These are phyloP conservation scores for Phtheirospermum japonicum DNA, from an alignment of 257 asterid genomes.

Conservation along the genomic window DNA sequence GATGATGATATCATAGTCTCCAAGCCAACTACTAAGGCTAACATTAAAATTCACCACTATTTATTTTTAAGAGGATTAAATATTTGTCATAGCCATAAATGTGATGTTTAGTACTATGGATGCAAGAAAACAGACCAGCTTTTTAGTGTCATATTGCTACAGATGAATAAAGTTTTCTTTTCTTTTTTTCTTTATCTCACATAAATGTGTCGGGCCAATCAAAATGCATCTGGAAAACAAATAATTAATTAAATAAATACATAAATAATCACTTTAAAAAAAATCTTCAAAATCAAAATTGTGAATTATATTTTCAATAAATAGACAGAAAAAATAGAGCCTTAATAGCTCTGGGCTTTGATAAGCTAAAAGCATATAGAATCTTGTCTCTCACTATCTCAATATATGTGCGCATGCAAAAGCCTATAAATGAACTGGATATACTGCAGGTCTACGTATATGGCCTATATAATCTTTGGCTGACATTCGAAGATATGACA, in stretches of 20 bases:
- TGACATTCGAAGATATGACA: constrained; percentile 52
- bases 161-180: background rate
- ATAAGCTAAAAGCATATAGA: constrained; percentile 4
- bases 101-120: constrained; percentile 15
- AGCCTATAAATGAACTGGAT: constrained; percentile 41
- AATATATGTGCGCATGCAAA: constrained; percentile 34
- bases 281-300: constrained; percentile 5
- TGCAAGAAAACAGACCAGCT: constrained; percentile 3
- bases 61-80: constrained; percentile 7
- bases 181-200: background rate
- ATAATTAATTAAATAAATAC: no score
- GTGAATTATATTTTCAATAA: background rate
- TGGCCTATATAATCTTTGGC: constrained; percentile 44
- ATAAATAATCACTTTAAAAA: no score
- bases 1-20: constrained; percentile 16
- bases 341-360: background rate
- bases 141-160: background rate
- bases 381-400: constrained; percentile 29
- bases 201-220: background rate
- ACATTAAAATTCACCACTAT: background rate
- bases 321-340: background rate
- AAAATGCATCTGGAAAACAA: no score
- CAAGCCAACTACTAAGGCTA: constrained; percentile 20
- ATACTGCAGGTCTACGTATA: constrained; percentile 39
- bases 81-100: constrained; percentile 6